phyloP scores from a whole-genome alignment of 1,139 yeast genomes.

The Candida albicans region DNA sequence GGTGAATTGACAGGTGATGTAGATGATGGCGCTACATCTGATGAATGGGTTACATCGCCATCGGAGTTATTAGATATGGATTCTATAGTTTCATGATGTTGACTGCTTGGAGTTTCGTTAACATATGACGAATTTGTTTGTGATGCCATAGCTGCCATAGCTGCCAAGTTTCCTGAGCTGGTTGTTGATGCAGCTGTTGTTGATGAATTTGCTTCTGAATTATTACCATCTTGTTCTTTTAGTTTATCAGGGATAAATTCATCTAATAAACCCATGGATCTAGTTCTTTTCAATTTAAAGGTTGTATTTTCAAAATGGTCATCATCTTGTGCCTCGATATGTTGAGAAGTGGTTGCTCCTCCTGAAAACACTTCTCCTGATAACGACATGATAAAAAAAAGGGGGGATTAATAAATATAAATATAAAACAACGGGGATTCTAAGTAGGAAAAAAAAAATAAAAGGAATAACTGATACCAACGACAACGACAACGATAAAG shows the following conservation, averaged over 20 bases:
- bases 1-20: conserved; percentile 16
- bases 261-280: conserved; percentile 80
- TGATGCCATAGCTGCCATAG: background rate
- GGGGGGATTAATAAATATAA: background rate
- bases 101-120: conserved; percentile 2
- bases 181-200: conserved; percentile 6
- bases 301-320: conserved; percentile 71
- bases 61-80: background rate
- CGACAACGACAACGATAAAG: no score
- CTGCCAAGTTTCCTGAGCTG: conserved; percentile 1
- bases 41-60: conserved; percentile 1
- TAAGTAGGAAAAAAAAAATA: background rate
- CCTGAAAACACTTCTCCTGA: conserved; percentile 45
- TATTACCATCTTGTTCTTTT: conserved; percentile 8
- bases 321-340: conserved; percentile 70
- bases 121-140: conserved; percentile 1
- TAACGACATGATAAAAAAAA: conserved; percentile 9
- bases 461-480: background rate
- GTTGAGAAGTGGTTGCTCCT: conserved; percentile 55
- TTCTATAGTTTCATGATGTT: background rate
- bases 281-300: conserved; percentile 76
- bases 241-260: conserved; percentile 51
- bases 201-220: conserved; percentile 1
- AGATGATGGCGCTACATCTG: conserved; percentile 10
- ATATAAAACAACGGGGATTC: background rate